Conservation (phyloP, 805 yeast species). For the Kazachstania taianensis region DNA sequence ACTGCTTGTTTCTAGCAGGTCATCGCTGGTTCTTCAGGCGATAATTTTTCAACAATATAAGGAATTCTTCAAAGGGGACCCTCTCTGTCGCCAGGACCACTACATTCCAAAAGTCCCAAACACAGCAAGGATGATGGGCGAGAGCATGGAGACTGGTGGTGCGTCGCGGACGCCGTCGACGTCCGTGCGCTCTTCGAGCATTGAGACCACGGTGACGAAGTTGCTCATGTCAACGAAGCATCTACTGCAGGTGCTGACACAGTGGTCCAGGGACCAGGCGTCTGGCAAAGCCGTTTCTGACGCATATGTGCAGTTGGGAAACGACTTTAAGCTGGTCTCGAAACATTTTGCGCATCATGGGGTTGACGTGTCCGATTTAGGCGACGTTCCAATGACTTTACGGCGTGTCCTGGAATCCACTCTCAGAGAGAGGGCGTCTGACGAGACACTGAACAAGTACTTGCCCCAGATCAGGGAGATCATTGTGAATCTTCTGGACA, state of each 20-base stretch:
- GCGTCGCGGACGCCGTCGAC: constrained; percentile 9
- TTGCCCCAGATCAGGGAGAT: constrained; percentile 80
- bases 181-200: constrained; percentile 30
- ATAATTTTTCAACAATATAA: too few relatives aligned
- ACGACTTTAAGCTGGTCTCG: constrained; percentile 81
- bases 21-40: too few relatives aligned
- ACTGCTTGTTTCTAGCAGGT: too few relatives aligned
- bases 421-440: constrained; percentile 74
- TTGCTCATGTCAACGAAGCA: constrained; percentile 83
- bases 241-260: constrained; percentile 72
- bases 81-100: too few relatives aligned
- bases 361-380: constrained; percentile 70
- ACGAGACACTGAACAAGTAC: constrained; percentile 66
- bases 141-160: neutral
- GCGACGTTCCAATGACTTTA: constrained; percentile 80
- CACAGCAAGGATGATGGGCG: neutral
- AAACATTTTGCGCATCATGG: constrained; percentile 72
- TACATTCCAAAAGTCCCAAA: too few relatives aligned
- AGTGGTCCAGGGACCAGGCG: constrained; percentile 80
- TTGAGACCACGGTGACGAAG: constrained; percentile 69
- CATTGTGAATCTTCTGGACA: constrained; percentile 69
- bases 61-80: too few relatives aligned
- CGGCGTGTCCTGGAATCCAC: constrained; percentile 79
- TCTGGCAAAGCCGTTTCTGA: constrained; percentile 79
- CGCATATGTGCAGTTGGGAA: constrained; percentile 84